Evolutionary conservation across 768 basidiomycete species (phyloP), one percentile per base, ranked within the genome.

Genomic region (Mycena maculata): DNA sequence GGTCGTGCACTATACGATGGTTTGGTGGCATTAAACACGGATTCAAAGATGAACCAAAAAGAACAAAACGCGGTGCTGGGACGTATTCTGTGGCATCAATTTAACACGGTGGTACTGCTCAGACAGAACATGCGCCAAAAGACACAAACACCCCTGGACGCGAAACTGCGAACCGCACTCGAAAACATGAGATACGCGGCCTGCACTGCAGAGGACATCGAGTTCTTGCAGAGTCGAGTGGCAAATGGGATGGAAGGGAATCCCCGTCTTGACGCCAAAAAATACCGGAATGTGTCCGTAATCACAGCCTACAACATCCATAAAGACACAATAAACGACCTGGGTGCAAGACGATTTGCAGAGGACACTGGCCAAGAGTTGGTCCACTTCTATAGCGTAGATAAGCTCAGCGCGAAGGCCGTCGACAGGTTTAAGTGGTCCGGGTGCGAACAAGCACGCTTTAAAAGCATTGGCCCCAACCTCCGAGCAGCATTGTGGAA

Each of bases 121-220:
- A 62, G 71, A n/a, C 23, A 79, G 68, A 81, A 81, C 56, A 81
- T 81, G 80, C 27, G 78, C 27, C 79, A 80, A 58, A 54, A 27
- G 8, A 50, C 20, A 20, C 70, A 76, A 58, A 63, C 73, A n/a
- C 8, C 28, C 8, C 59, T 72, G 0, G 81, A 83, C 73, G 57
- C 44, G 1, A 65, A 69, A 41, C 73, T 81, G 3, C 44, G 79
- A 6, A 36, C 6, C 8, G 33, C 33, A 13, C 13, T 36, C 8
- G 33, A 36, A 36, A 36, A 36, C 33, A 73, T 80, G 76, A 58
- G 78, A n/a, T 82, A 79, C 62, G 71, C 66, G 27, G 60, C 72
- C 9, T 84, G 81, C 65, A 81, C 78, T 16, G 0, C 18, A 4
- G 74, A 73, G 11, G 78, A 82, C 65, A 69, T 82, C 28, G n/a